phyloP scores from a whole-genome alignment of 257 asterid species.

The Paraleonurus japonicus region DNA sequence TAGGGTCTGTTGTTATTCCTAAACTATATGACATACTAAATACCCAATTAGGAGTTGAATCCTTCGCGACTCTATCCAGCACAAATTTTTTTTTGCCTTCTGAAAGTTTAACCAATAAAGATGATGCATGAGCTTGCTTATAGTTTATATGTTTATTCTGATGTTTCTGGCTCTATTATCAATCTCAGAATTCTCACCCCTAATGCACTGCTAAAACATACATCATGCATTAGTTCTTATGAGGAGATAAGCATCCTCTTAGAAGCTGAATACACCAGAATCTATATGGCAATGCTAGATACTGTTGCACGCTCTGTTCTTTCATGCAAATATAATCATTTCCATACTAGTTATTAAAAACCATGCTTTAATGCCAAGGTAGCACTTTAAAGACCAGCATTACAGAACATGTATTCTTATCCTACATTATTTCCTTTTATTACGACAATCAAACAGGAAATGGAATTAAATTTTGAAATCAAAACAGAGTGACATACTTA shows the following conservation, averaged over 20 bases:
- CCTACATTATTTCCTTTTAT: neutral
- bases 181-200: neutral
- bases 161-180: neutral
- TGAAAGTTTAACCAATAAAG: neutral
- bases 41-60: constrained; percentile 2
- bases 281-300: neutral
- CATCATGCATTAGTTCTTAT: constrained; percentile 12
- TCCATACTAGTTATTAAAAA: neutral
- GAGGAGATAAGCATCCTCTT: neutral
- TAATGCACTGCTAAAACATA: neutral
- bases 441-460: neutral
- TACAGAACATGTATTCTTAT: neutral
- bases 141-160: neutral
- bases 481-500: neutral
- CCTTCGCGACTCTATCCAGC: neutral
- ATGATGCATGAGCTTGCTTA: neutral
- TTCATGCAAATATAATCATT: neutral
- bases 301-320: constrained; percentile 8
- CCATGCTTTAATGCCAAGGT: neutral
- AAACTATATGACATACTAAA: constrained; percentile 1
- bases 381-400: constrained; percentile 1
- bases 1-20: neutral
- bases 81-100: neutral
- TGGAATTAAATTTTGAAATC: neutral
- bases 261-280: neutral